Percentiles rank a stretch among this genome's conserved stretches.
Conservation (phyloP, 1,284 basidiomycete species). For the Cryptococcus amylolentus region DNA sequence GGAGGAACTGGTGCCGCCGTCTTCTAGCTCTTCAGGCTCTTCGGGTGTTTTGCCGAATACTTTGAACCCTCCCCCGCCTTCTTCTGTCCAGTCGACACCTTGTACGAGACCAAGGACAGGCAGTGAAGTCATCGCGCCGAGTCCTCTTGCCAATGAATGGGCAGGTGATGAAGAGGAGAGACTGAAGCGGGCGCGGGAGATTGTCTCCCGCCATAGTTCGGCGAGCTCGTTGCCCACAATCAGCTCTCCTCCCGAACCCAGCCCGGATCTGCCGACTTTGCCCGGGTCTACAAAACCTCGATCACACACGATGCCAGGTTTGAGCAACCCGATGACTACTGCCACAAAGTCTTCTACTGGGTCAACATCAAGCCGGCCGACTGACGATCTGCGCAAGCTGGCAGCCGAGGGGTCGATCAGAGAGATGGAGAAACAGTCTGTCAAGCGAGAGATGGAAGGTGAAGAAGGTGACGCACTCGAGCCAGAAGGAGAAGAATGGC, state of each 20-base stretch:
- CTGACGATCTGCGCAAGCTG: constrained; percentile 23
- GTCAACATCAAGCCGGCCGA: constrained; percentile 6
- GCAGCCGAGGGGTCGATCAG: constrained; percentile 17
- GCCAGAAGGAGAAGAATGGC: constrained; percentile 19
- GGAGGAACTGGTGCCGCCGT: constrained; percentile 3
- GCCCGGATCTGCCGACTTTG: constrained; percentile 4
- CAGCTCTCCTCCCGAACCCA: neutral
- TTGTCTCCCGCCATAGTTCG: too few species aligned
- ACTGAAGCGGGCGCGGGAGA: too few species aligned
- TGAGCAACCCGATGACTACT: neutral
- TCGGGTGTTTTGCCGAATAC: neutral
- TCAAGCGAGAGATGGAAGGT: constrained; percentile 3
- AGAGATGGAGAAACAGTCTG: constrained; percentile 14
- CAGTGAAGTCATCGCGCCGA: constrained; percentile 41
- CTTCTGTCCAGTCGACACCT: neutral
- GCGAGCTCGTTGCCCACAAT: too few species aligned
- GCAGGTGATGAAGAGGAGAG: constrained; percentile 10
- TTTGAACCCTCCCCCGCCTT: constrained; percentile 3
- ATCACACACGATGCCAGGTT: constrained; percentile 32
- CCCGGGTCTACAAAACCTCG: constrained; percentile 20
- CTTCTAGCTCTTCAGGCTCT: neutral
- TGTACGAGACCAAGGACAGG: constrained; percentile 20
- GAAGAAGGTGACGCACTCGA: constrained; percentile 12
- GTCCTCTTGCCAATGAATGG: constrained; percentile 44
- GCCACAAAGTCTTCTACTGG: neutral